phyloP scores from a whole-genome alignment of 129 eudicot genomes.

The Cynara cardunculus region DNA sequence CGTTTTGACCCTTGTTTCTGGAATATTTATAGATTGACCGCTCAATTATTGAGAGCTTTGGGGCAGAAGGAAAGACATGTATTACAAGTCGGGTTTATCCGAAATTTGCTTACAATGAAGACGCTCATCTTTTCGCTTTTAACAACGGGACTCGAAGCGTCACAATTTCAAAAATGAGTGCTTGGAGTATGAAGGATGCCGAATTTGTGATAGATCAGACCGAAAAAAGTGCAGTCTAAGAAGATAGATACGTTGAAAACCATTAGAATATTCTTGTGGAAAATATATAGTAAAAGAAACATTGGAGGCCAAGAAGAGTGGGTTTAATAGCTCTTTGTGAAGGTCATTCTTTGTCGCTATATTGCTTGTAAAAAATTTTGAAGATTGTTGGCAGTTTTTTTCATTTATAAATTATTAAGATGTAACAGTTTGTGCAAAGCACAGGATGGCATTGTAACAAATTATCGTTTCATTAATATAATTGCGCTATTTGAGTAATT shows the following conservation, averaged over 20 bases:
- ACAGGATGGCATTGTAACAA: constrained; percentile 32
- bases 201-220: constrained; percentile 30
- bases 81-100: constrained; percentile 52
- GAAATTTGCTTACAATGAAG: constrained; percentile 26
- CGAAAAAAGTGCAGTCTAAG: neutral
- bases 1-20: neutral
- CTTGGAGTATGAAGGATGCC: constrained; percentile 73
- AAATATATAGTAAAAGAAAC: constrained; percentile 6
- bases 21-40: constrained; percentile 46
- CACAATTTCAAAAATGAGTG: constrained; percentile 41
- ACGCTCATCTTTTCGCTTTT: constrained; percentile 44
- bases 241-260: neutral
- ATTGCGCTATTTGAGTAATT: neutral
- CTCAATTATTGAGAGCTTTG: constrained; percentile 61
- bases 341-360: constrained; percentile 32
- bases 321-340: constrained; percentile 21
- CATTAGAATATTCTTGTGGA: neutral
- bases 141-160: constrained; percentile 45
- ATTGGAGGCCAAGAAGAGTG: constrained; percentile 25
- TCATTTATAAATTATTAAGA: constrained; percentile 11
- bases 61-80: constrained; percentile 51
- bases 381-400: constrained; percentile 17
- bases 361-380: constrained; percentile 30
- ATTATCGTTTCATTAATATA: constrained; percentile 33
- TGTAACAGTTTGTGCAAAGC: constrained; percentile 37